Evolutionary conservation across 768 basidiomycete genomes (phyloP), one percentile per base, ranked within the genome.

Genomic region (Suillus fuscotomentosus): DNA sequence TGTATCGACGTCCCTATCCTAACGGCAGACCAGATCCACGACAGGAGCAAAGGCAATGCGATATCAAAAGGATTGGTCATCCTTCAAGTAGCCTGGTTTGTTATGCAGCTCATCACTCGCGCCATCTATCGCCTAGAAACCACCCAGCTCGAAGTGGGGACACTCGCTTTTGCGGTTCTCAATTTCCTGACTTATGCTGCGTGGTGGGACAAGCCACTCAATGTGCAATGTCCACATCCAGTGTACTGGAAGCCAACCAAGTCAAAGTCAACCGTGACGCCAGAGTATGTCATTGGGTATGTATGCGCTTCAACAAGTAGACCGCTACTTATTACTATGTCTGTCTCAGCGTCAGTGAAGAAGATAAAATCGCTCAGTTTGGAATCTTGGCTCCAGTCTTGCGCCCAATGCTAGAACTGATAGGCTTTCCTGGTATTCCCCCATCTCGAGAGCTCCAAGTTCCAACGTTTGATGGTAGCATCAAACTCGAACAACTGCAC

Each of bases 201-300:
- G 1, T 81, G 81, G 80, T 80, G 76, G 79, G 38, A 73, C 24
- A 82, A 82, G 67, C 81, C 80, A 2, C 70, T 75, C 11, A 74
- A 77, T 59, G 75, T 80, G 0, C 65, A 64, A 14, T 66, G 64
- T 9, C 72, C 68, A 5, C 31, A 31, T 31, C 31, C 31, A 31
- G 31, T 31, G 31, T 31, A 31, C 31, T 31, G 5, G 31, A 31
- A 43, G 15, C 20, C 42, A 5, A 31, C 51, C 27, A 31, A 31
- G 31, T 31, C 31, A 31, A 31, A 31, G 31, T 31, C 31, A 31
- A 31, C 5, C 31, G 31, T 31, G 31, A 31, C 31, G 31, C 31
- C 31, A 31, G 31, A 31, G 31, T 4, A 31, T 31, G 31, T 31
- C 31, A 31, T 31, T 31, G 31, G 31, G 31, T 31, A 31, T 31